Evolutionary conservation across 805 yeast species (phyloP).

Genomic region (Teunomyces lycoperdinae): DNA sequence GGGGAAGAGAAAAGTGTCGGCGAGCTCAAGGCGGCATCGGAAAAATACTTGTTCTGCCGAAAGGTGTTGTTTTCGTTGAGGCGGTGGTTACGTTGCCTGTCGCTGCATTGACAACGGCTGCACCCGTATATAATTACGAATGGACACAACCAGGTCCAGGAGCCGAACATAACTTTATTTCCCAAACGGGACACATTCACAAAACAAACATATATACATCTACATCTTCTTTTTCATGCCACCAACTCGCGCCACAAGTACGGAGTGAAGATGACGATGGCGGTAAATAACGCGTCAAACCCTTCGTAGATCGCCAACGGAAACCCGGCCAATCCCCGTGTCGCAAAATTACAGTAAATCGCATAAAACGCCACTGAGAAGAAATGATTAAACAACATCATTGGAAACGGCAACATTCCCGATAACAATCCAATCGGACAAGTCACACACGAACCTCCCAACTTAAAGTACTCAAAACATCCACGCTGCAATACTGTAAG

Average conservation of each 20-base stretch:
- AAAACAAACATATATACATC: background rate
- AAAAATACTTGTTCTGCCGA: background rate
- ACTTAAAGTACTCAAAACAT: slow-evolving; percentile 80
- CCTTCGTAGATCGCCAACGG: slow-evolving; percentile 73
- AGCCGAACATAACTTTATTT: background rate
- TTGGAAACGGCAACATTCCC: slow-evolving; percentile 78
- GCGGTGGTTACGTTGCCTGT: background rate
- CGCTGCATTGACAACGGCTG: background rate
- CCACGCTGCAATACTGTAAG: slow-evolving; percentile 76
- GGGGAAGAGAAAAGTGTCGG: too few species aligned
- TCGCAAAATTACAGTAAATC: slow-evolving; percentile 63
- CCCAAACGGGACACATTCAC: background rate
- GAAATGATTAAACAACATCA: slow-evolving; percentile 76
- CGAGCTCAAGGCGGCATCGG: too few species aligned
- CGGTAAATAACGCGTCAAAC: slow-evolving; percentile 65
- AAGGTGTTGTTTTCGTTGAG: background rate
- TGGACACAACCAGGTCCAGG: too few species aligned
- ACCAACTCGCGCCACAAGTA: slow-evolving; percentile 55
- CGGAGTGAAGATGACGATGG: slow-evolving; percentile 77
- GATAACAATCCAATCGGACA: slow-evolving; percentile 83
- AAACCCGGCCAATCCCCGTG: slow-evolving; percentile 62
- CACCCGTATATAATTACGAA: too few species aligned
- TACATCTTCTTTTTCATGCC: background rate
- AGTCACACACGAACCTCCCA: slow-evolving; percentile 76
- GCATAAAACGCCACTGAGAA: slow-evolving; percentile 87